Base-by-base conservation (phyloP, 2,329 filamentous ascomycete species). In the Hirsutella thompsonii region DNA sequence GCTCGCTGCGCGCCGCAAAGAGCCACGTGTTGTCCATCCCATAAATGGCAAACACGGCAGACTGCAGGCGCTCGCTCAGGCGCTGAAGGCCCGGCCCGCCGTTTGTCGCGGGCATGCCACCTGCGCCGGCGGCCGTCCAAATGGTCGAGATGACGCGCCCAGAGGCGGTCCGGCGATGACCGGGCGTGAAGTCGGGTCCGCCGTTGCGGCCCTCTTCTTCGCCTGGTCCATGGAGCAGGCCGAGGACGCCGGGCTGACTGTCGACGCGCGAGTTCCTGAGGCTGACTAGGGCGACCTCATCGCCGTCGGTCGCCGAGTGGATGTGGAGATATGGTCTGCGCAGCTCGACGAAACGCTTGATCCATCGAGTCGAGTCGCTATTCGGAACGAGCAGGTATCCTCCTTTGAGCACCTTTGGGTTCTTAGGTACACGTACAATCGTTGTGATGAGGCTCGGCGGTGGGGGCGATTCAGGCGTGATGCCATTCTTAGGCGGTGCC, bases 21-120 rank as follows among this genome's bases (percentile, higher is more conserved):
- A 98, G 70, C 75, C 89, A 98, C 26, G 89, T 94, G 61, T 95
- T 95, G 59, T 92, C 83, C 44, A 83, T 85, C 34, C 86, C 90
- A 56, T 96, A 98, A 39, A 98, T 77, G 11, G 92, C 92, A 70
- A 94, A 98, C 33, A 96, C 84, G 49, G 83, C 82, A 4, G 78
- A 72, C 52, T 76, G 73, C 59, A 72, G 65, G 60, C 76, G 60
- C 54, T 76, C 72, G 55, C 68, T 75, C 20, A 79, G 62, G 20
- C 70, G 66, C 43, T 68, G 66, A 5, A 78, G 61, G 5, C 72
- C 70, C 26, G 26, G 20, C 9, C 32, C 32, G 32, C 32, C 32
- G 11, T 26, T 26, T 8, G 32, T 16, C 11, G 32, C 4, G 14
- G 44, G 42, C 19, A 50, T 46, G 18, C 43, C 44, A 29, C 51